Conservation (phyloP, 257 asterid genomes). For the Gardenia jasminoides region DNA sequence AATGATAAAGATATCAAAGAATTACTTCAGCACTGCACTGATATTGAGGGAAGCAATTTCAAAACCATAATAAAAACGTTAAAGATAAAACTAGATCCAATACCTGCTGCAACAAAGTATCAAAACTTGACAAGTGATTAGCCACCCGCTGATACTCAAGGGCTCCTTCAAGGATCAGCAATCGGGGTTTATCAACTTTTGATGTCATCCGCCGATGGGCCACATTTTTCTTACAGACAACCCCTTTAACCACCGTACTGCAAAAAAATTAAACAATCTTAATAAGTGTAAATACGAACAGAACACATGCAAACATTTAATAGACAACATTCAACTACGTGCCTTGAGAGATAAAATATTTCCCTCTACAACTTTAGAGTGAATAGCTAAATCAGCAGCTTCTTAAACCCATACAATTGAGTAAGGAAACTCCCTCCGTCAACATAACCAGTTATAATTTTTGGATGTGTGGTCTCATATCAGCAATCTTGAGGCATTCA, state of each 20-base stretch:
- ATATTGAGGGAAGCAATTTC: constrained; percentile 8
- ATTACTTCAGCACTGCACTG: constrained; percentile 5
- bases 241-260: constrained; percentile 69
- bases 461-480: neutral
- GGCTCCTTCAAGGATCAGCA: constrained; percentile 78
- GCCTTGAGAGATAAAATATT: neutral
- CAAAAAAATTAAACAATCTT: constrained; percentile 27
- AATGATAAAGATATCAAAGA: neutral
- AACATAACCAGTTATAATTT: neutral
- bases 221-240: constrained; percentile 80
- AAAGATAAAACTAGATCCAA: constrained; percentile 17
- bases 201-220: constrained; percentile 75
- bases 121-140: constrained; percentile 75
- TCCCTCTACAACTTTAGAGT: neutral
- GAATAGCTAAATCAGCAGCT: neutral
- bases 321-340: neutral
- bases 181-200: constrained; percentile 58
- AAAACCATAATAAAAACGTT: constrained; percentile 10
- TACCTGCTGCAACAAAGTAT: constrained; percentile 83
- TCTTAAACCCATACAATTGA: neutral
- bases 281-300: constrained; percentile 15
- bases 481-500: neutral
- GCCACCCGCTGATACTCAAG: constrained; percentile 81
- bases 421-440: neutral
- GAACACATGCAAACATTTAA: neutral